These are phyloP conservation scores for Centrapalus pauciflorus DNA, from an alignment of 129 eudicot genomes.

Conservation along the genomic window DNA sequence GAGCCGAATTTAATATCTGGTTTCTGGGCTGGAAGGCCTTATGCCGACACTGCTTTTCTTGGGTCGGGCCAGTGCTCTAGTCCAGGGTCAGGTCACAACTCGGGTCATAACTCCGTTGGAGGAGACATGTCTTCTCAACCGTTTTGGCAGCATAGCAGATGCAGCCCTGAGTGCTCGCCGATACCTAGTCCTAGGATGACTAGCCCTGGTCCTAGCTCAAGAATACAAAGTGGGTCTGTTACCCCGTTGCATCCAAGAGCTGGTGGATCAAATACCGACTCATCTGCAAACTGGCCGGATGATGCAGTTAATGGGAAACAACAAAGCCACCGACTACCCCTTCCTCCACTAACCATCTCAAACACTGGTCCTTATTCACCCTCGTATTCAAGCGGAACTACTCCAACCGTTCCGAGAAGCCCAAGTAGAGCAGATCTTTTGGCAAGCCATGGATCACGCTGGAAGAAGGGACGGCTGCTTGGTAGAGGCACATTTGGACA, in stretches of 20 bases:
- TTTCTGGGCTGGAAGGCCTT: conserved; percentile 36
- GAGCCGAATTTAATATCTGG: conserved; percentile 33
- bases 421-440: conserved; percentile 38
- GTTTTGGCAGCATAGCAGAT: conserved; percentile 46
- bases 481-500: conserved; percentile 77
- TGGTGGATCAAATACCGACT: conserved; percentile 32
- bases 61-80: conserved; percentile 63
- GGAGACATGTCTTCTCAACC: conserved; percentile 43
- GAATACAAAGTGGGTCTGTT: conserved; percentile 52
- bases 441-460: conserved; percentile 41
- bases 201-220: conserved; percentile 60
- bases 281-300: conserved; percentile 31
- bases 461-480: conserved; percentile 67
- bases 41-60: conserved; percentile 23
- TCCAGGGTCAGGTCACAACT: conserved; percentile 66
- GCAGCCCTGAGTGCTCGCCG: conserved; percentile 70
- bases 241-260: conserved; percentile 55
- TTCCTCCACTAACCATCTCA: conserved; percentile 43
- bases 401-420: conserved; percentile 40
- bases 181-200: conserved; percentile 62
- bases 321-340: conserved; percentile 52
- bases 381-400: conserved; percentile 40
- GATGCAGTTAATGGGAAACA: conserved; percentile 31
- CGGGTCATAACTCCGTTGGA: conserved; percentile 54
- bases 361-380: conserved; percentile 42